Base-by-base conservation (phyloP, 495 filamentous ascomycete genomes). In the Lophiostoma macrostomum region DNA sequence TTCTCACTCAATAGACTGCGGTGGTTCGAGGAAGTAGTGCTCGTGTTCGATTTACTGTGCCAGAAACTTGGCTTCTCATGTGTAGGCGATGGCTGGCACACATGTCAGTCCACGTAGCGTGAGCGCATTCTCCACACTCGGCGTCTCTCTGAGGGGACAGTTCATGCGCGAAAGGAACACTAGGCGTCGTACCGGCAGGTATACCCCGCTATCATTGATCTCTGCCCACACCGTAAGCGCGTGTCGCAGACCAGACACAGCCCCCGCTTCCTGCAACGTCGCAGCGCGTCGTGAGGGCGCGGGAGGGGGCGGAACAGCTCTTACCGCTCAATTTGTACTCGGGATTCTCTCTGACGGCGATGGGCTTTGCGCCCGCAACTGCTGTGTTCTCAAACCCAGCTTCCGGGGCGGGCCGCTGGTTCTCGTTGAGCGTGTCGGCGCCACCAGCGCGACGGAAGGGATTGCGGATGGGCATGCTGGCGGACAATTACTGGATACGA, bases 191-290 rank as follows among this genome's bases (percentile, higher is more conserved):
- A 95, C 91, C 67, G 93, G 93, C 57, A 97, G 84, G 72, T 96
- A 98, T 46, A 96, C 87, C 37, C 93, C 93, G 71, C 88, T 91
- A 68, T 93, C 91, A 71, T 96, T 93, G 66, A 98, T 91, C 30
- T 96, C 93, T 98, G 66, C 42, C 23, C 24, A 24, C 24, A 34
- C 8, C 28, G 61, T 61, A 44, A 63, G 54, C 58, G 23, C 48
- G 37, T 12, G 24, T 35, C 34, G n/a, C 45, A 37, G 48, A 23
- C 18, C n/a, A 60, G 29, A 5, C 38, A 22, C 13, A 11, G 28
- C 36, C 28, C 23, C 14, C 40, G 52, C 31, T 31, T 6, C 24
- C 20, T 18, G 42, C 43, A 22, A 47, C 27, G 20, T 36, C 27
- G 34, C 22, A 34, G 4, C 32, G 40, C 10, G n/a, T n/a, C n/a